These are phyloP conservation scores for Fonsecaea pedrosoi DNA, from an alignment of 2,329 filamentous ascomycete species.

Conservation along the genomic window DNA sequence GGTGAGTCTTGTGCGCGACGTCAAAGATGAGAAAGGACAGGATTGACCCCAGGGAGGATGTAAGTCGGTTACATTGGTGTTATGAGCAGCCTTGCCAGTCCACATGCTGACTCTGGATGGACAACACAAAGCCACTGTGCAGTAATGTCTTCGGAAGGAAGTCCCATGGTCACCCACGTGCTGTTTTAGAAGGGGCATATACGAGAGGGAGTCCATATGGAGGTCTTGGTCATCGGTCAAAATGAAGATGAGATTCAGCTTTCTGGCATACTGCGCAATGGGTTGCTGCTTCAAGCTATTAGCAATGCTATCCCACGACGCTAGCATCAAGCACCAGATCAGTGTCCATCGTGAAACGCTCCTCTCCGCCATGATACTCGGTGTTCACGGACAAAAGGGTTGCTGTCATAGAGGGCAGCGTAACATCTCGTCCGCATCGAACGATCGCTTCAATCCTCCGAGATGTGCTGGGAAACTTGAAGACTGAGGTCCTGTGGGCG, in stretches of 20 bases:
- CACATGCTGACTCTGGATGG: constrained; percentile 69
- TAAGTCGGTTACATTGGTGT: constrained; percentile 72
- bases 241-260: constrained; percentile 69
- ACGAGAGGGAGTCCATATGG: constrained; percentile 65
- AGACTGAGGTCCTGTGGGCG: background rate
- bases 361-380: background rate
- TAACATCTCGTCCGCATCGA: background rate
- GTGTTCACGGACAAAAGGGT: background rate
- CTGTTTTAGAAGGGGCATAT: constrained; percentile 65
- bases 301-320: background rate
- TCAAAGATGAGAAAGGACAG: background rate
- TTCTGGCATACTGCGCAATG: constrained; percentile 1
- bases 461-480: background rate
- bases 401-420: background rate
- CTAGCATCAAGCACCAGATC: background rate
- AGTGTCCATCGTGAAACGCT: background rate
- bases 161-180: constrained; percentile 66
- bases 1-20: constrained; percentile 6
- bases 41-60: constrained; percentile 47
- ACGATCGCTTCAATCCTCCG: constrained; percentile 2
- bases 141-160: constrained; percentile 68
- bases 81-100: constrained; percentile 72
- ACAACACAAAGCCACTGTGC: constrained; percentile 71
- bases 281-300: constrained; percentile 4
- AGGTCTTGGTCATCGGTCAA: constrained; percentile 73